Percentiles rank a stretch among this genome's conserved stretches.
Evolutionary conservation across 2,329 filamentous ascomycete genomes (phyloP).

Genomic region (Pseudogymnoascus sp.): DNA sequence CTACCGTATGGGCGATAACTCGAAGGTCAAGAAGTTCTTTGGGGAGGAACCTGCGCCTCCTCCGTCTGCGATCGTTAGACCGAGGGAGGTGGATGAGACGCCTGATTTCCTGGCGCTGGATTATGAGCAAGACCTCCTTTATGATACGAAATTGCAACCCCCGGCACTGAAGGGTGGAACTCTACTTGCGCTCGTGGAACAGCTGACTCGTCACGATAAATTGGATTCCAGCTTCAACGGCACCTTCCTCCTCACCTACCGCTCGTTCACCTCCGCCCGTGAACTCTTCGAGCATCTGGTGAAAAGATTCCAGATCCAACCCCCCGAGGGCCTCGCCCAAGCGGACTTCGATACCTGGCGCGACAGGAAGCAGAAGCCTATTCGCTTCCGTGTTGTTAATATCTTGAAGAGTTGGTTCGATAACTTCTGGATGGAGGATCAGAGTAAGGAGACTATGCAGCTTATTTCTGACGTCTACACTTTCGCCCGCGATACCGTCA

Average conservation of each 20-base stretch:
- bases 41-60: conserved; percentile 51
- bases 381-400: conserved; percentile 92
- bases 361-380: conserved; percentile 91
- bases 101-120: conserved; percentile 82
- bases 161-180: conserved; percentile 83
- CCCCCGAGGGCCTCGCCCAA: conserved; percentile 69
- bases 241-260: conserved; percentile 93
- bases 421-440: conserved; percentile 97
- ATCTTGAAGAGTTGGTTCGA: conserved; percentile 98
- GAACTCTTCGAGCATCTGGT: conserved; percentile 92
- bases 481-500: conserved; percentile 87
- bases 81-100: conserved; percentile 55
- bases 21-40: conserved; percentile 60
- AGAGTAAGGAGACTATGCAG: conserved; percentile 73
- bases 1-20: conserved; percentile 52
- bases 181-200: conserved; percentile 81
- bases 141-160: conserved; percentile 72
- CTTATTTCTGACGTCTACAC: conserved; percentile 82
- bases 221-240: conserved; percentile 94
- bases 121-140: conserved; percentile 80
- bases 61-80: conserved; percentile 12
- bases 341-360: conserved; percentile 81
- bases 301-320: conserved; percentile 85
- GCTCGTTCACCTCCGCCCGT: conserved; percentile 83
- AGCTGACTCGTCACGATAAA: conserved; percentile 91